Evolutionary conservation across 2,329 filamentous ascomycete species (phyloP), one percentile per base, ranked within the genome.

Genomic region (Zarea fungicola): DNA sequence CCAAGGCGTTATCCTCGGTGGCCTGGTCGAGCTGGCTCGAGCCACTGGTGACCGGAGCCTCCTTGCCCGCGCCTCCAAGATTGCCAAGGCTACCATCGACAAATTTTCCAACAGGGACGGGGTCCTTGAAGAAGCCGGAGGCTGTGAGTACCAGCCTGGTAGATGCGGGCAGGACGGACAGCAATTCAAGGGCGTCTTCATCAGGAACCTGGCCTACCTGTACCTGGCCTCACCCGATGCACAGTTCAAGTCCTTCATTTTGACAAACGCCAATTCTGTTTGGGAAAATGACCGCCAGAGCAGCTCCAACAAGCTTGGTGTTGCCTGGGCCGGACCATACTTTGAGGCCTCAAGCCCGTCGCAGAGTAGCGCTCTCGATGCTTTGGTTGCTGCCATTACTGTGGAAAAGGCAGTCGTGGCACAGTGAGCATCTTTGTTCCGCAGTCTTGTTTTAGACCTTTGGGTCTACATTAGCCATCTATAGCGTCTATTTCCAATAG

Each of bases 161-260:
- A 55, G 68, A 54, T 78, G 72, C 47, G 70, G 68, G 10, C 62
- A 58, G 16, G 76, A 83, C 51, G 76, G 72, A 2, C 72, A 78
- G 28, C 81, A 86, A 58, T 89, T 89, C 74, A 89, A 89, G 64
- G 85, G 85, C 4, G 71, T 88, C 29, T 87, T 88, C 54, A 72
- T 79, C 14, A 75, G 83, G 18, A 86, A 86, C 58, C 66, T 89
- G 18, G 71, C 74, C 28, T 75, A 77, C 48, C 64, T 89, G 28
- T 70, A 84, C 19, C 58, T 65, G 1, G 75, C 65, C 3, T 73
- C 72, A 1, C 76, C 77, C 0, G 66, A 76, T 31, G 61, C 69
- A 3, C 61, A 62, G 9, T 84, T 81, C 58, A 67, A 64, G 11
- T 60, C 66, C 2, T 82, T 83, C 48, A 77, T 89, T 49, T 62